Evolutionary conservation across 371 early-diverging fungal species (phyloP), one percentile per base, ranked within the genome.

Genomic region (Enterospora canceri): DNA sequence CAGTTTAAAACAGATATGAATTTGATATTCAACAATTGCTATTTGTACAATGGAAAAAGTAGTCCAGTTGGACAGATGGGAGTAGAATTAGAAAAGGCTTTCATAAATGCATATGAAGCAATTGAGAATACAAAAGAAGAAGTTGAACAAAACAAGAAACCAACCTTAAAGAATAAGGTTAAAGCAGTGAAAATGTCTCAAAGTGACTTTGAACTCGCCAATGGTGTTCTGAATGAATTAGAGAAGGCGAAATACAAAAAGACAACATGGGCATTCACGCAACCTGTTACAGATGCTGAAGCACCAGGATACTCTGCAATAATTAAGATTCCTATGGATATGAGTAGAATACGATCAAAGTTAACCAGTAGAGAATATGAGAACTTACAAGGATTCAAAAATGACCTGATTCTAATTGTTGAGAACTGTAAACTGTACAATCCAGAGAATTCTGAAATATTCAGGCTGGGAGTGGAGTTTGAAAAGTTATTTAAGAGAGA

Each of bases 401-500:
- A 28, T 19, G 80, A 80, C 66, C 65, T 80, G 35, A 62, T 65
- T 34, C 48, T 76, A 24, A 78, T 80, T 83, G 84, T 94, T 71
- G 79, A 83, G 49, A 97, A 97, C 79, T 94, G 96, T 79, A 89
- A 86, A 67, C 79, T 79, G 0, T 98, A 91, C 80, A 98, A 98
- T 71, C 87, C 87, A 1, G 83, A 86, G 1, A 87, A 84, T 0
- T 83, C 88, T 21, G 90, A 89, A 0, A 90, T 96, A 0, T 87
- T 91, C 77, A 58, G 54, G 0, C 79, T 76, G 47, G 79, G 76
- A 12, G 54, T 49, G 2, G 76, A 76, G 63, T 46, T 80, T 53
- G 55, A 70, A 16, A 53, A 76, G 29, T 19, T 34, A 5, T 63
- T 70, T 19, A 32, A 65, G 16, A 51, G 62, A 47, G 65, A 66